Evolutionary conservation across 345 rosid genomes (phyloP).

Genomic region (Citrus hindsii): DNA sequence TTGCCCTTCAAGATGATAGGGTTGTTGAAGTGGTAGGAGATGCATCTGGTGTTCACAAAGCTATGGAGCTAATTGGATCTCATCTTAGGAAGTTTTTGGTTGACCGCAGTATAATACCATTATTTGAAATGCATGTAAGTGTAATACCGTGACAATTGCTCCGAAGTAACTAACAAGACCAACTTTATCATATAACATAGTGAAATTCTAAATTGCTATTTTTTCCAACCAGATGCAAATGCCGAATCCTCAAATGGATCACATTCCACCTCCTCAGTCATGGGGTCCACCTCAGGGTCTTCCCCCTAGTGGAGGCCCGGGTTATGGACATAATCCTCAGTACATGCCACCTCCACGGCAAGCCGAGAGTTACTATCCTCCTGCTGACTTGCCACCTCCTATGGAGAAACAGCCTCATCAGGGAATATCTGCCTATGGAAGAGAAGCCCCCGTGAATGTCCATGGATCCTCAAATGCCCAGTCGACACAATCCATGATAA

Average conservation of each 20-base stretch:
- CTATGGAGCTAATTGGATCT: slow-evolving; percentile 89
- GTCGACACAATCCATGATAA: slow-evolving; percentile 82
- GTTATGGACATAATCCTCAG: slow-evolving; percentile 70
- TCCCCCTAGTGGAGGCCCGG: slow-evolving; percentile 69
- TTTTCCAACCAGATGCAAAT: slow-evolving; percentile 68
- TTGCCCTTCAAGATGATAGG: slow-evolving; percentile 98
- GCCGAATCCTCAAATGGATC: slow-evolving; percentile 75
- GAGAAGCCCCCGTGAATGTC: slow-evolving; percentile 75
- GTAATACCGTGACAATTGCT: slow-evolving; percentile 8
- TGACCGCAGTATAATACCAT: slow-evolving; percentile 88
- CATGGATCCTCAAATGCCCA: slow-evolving; percentile 64
- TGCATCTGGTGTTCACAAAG: slow-evolving; percentile 77
- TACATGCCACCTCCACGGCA: slow-evolving; percentile 87
- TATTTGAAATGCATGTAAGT: slow-evolving; percentile 83
- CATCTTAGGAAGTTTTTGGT: slow-evolving; percentile 96
- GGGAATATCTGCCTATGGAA: slow-evolving; percentile 94
- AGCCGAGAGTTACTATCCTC: slow-evolving; percentile 74
- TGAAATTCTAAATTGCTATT: slow-evolving; percentile 1
- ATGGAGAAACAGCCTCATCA: slow-evolving; percentile 96
- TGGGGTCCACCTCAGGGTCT: slow-evolving; percentile 96
- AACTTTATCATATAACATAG: neutral
- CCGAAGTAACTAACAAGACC: neutral
- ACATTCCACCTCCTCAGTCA: slow-evolving; percentile 82
- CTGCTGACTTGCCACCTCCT: slow-evolving; percentile 76
- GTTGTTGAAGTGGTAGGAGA: slow-evolving; percentile 96